Base-by-base conservation (phyloP, 768 basidiomycete species). In the Megacollybia marginata region DNA sequence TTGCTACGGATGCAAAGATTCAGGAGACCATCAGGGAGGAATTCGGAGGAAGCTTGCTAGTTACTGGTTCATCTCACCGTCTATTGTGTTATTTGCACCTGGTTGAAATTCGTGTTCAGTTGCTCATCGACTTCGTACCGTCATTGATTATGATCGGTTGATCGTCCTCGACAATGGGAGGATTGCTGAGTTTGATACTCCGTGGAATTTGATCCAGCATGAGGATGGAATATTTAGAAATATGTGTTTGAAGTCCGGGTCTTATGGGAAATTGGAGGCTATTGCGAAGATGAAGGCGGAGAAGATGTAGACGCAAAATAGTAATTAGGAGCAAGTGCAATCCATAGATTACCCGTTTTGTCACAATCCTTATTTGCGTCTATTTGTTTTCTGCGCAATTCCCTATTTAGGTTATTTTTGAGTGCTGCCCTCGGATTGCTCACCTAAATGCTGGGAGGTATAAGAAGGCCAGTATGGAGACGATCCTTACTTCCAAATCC, bases 1-100 rank as follows among this genome's bases (percentile, higher is more conserved):
- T 92, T 57, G 83, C 80, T 11, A 92, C 92, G 38, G 93, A 94
- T 57, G 78, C 86, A 8, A 92, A 92, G 67, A 95, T 95, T 49
- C 92, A 95, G 61, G 72, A 79, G 31, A 86, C 92, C 1, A 93
- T 96, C 44, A 73, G 92, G 6, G 83, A 87, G 55, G 89, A 95
- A 58, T 95, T 95, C 61, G 79, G 72, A 6, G 74, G 80, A 38
- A 86, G 83, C 8, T 67, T 92, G 38, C 63, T 92, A 42, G 62
- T 93, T 45, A 90, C 87, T 5, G 77, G 86, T 85, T 55, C 9
- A 78, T 68, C 5, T 6, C n/a, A 5, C 38, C 13, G 12, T 9
- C 8, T 12, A 31, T 40, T 31, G 42, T 50, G 10, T 2, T 12
- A 19, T 5, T 45, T 49, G 40, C 9, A 46, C 19, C 19, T 28